These are phyloP conservation scores for Ogataea zsoltii DNA, from an alignment of 805 yeast genomes.

Conservation along the genomic window DNA sequence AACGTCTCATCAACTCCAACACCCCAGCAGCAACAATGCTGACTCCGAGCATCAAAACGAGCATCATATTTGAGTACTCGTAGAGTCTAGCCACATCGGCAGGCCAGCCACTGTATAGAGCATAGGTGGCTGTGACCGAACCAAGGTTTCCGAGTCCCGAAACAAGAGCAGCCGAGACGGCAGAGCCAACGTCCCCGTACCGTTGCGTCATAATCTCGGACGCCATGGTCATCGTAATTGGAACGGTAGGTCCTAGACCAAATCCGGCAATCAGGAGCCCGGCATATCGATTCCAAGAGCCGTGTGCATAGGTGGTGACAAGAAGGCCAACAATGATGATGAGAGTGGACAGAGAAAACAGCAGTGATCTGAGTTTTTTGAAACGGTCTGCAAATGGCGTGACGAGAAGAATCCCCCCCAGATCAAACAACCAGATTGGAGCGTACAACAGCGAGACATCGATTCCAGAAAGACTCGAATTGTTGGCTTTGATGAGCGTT, in stretches of 20 bases:
- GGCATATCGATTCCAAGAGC: constrained; percentile 74
- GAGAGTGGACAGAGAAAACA: constrained; percentile 61
- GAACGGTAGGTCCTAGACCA: constrained; percentile 90
- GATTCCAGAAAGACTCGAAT: constrained; percentile 63
- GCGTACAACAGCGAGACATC: constrained; percentile 76
- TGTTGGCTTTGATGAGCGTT: constrained; percentile 64
- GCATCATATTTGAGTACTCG: constrained; percentile 78
- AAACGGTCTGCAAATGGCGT: constrained; percentile 80
- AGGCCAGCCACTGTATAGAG: constrained; percentile 87
- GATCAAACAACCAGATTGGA: constrained; percentile 88
- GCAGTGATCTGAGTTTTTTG: constrained; percentile 56
- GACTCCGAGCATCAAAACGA: constrained; percentile 73
- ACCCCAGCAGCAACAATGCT: constrained; percentile 56
- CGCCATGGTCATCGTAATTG: constrained; percentile 82
- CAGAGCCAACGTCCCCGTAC: constrained; percentile 84
- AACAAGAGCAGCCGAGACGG: constrained; percentile 79
- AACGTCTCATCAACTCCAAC: constrained; percentile 33
- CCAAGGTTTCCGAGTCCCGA: constrained; percentile 88
- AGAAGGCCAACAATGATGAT: constrained; percentile 75
- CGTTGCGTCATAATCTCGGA: constrained; percentile 69
- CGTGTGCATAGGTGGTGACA: constrained; percentile 73
- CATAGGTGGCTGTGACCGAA: constrained; percentile 82
- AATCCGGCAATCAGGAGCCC: constrained; percentile 82
- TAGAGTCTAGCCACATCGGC: constrained; percentile 63
- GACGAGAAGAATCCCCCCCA: constrained; percentile 68